Evolutionary conservation across 2,329 filamentous ascomycete species (phyloP), one percentile per base, ranked within the genome.

Genomic region (Colletotrichum sp.): DNA sequence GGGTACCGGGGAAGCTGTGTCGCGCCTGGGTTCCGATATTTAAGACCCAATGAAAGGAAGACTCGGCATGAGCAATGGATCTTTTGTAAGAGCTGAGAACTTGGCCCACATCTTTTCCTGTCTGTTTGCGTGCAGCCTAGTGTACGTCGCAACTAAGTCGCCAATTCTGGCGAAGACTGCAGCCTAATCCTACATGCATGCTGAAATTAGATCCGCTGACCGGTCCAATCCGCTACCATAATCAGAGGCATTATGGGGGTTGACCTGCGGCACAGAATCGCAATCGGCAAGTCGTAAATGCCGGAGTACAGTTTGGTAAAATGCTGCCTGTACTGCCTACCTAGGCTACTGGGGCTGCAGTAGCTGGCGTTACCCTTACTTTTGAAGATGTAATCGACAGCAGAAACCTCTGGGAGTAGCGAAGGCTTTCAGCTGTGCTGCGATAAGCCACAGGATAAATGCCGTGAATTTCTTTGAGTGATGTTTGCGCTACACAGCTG

Each of bases 291-390:
- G 12, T 52, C 44, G 44, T 52, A 52, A 52, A 13, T 22, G 44
- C n/a, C n/a, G 44, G 44, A 13, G n/a, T 2, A 49, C 1, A 0
- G 44, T 0, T 13, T 22, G 6, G 6, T 22, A 13, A 13, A 49
- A 2, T 49, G 44, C 0, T 49, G 19, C 44, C 44, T 49, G 39
- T n/a, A 4, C 9, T 1, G 5, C 39, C 39, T 12, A n/a, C 9
- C 19, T 12, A 49, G 19, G 39, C 9, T n/a, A 2, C 16, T 39
- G 5, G 36, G 15, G 3, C 9, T 12, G 39, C 19, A 11, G 39
- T 19, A 3, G 39, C 19, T 19, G 19, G 8, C 39, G 2, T 44
- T n/a, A n/a, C 11, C 8, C 39, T 12, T 44, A 9, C 4, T 44
- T 6, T 44, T n/a, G 39, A 44, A 44, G 8, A n/a, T n/a, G 5